Base-by-base conservation (phyloP, 106 monocot species). In the Dioscorea alata region DNA sequence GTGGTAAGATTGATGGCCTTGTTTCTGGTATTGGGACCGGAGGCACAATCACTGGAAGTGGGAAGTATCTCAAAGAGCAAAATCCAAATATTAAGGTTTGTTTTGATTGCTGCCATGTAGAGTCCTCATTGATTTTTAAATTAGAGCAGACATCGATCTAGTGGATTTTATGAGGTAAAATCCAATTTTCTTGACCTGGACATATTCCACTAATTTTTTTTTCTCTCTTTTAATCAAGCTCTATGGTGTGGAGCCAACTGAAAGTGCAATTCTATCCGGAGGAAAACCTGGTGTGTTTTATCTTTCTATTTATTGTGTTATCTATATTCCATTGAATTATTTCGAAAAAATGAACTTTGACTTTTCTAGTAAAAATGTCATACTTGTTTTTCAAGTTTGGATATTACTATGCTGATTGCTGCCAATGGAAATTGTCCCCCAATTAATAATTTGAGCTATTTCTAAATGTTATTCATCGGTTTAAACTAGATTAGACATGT, bases 191-290 rank as follows among this genome's bases (percentile, higher is more conserved):
- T 42, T 10, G 42, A 42, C 42, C 42, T 42, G 10, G 42, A 42
- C 42, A 42, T 42, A 42, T 42, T 42, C 6, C 42, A 12, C 31
- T 51, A 10, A 42, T 42, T 42, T 42, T 42, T 42, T 13, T 13
- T 23, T 67, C 16, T 71, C 70, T 73, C 57, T 50, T 48, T 10
- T 71, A 25, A 23, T 67, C 22, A 49, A 86, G 89, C 42, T 89
- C 9, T 85, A 80, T 77, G 89, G 89, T 22, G 77, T 89, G 64
- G 89, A 89, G 50, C 89, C 89, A 57, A 63, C n/a, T 57, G 89
- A 89, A 63, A 85, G 89, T 79, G 76, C 89, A 28, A 64, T 89
- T 50, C 35, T 89, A 49, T 65, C 76, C 56, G 85, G 85, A 61
- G 89, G 82, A 71, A 74, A 74, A 48, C 76, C 89, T 73, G 89